Conservation (phyloP, 129 eudicot genomes). For the Tagetes patula region DNA sequence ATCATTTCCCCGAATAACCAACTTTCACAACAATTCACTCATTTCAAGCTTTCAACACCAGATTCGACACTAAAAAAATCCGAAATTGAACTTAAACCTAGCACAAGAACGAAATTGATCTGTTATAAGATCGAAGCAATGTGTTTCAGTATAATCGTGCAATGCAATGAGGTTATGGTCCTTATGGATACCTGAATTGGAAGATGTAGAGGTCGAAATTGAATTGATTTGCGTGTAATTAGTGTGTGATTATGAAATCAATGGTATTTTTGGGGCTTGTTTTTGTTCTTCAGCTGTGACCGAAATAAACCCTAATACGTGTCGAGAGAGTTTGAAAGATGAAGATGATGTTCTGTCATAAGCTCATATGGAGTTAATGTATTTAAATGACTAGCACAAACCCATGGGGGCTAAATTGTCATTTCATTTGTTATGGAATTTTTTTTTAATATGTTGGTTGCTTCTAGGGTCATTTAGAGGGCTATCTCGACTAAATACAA, state of each 20-base stretch:
- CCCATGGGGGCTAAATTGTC: too few species aligned
- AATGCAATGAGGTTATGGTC: neutral
- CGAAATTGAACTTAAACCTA: neutral
- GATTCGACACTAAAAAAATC: neutral
- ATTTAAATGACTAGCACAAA: too few species aligned
- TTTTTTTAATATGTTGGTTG: too few species aligned
- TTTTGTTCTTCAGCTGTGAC: conserved; percentile 10
- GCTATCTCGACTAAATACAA: too few species aligned
- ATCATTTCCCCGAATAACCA: neutral
- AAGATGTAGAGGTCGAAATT: conserved; percentile 10
- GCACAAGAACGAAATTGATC: neutral
- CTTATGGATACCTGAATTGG: conserved; percentile 18
- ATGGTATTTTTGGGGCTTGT: neutral
- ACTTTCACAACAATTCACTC: neutral
- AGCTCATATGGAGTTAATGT: neutral
- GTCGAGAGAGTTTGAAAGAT: conserved; percentile 26
- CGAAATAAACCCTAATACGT: conserved; percentile 38
- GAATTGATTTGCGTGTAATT: conserved; percentile 15
- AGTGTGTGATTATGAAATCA: conserved; percentile 11
- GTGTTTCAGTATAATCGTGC: conserved; percentile 5
- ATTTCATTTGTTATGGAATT: too few species aligned
- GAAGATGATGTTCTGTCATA: neutral
- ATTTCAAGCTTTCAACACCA: conserved; percentile 1
- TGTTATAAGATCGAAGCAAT: neutral
- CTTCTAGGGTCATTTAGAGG: too few species aligned